These are phyloP conservation scores for Apiospora arundinis DNA, from an alignment of 2,329 filamentous ascomycete species.

Conservation along the genomic window DNA sequence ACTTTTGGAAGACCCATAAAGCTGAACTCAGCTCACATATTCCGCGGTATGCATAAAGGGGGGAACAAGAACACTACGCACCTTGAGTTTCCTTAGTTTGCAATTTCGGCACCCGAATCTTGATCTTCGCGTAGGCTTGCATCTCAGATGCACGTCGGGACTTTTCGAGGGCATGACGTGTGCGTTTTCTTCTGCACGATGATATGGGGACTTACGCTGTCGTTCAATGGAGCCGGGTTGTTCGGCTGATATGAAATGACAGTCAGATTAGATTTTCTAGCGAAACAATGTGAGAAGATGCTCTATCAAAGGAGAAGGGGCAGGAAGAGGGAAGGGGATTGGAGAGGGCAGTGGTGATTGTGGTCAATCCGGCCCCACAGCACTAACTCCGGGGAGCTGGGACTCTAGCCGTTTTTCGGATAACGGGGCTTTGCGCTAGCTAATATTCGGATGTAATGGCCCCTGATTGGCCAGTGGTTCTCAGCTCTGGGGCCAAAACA, in stretches of 20 bases:
- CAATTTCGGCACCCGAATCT: slow-evolving; percentile 57
- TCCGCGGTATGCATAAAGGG: not conserved
- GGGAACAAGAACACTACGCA: slow-evolving; percentile 27
- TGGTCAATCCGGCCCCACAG: slow-evolving; percentile 1
- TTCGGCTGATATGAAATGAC: not conserved
- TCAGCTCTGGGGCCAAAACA: not conserved
- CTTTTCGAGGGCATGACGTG: slow-evolving; percentile 7
- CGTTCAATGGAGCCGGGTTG: no score
- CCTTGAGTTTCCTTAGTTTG: slow-evolving; percentile 57
- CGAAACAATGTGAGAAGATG: no score
- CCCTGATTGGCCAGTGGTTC: slow-evolving; percentile 28
- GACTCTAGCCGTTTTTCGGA: slow-evolving; percentile 26
- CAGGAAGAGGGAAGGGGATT: not conserved
- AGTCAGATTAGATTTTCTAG: no score
- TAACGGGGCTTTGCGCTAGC: slow-evolving; percentile 25
- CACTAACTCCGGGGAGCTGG: not conserved
- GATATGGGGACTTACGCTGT: not conserved
- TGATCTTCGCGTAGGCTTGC: slow-evolving; percentile 42
- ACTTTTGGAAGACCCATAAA: slow-evolving; percentile 39
- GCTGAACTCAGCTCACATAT: slow-evolving; percentile 15
- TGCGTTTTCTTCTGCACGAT: not conserved
- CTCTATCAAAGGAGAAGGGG: not conserved
- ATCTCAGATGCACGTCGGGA: slow-evolving; percentile 11
- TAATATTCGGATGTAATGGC: slow-evolving; percentile 25
- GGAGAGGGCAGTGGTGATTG: not conserved